Conservation (phyloP, 805 yeast species). For the Sugiyamaella floridensis region DNA sequence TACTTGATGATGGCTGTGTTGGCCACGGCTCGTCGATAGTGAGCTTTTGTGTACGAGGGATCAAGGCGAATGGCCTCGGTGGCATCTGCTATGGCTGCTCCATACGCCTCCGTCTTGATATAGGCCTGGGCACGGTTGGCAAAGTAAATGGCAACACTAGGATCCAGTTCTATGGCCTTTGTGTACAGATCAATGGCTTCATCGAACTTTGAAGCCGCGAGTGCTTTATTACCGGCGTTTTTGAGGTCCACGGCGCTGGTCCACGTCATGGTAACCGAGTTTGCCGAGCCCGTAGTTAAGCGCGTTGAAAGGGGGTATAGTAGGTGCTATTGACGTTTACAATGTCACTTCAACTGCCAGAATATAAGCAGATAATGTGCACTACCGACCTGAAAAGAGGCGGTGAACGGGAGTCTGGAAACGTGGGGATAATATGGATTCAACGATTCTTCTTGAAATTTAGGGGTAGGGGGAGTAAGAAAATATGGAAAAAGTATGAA, state of each 20-base stretch:
- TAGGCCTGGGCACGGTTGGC: constrained; percentile 88
- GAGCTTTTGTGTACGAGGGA: constrained; percentile 63
- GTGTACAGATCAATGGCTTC: constrained; percentile 64
- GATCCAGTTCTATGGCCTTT: constrained; percentile 59
- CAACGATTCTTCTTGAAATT: too few species aligned
- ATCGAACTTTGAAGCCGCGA: constrained; percentile 53
- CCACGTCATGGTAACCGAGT: background rate
- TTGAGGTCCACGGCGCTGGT: constrained; percentile 32
- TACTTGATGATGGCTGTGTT: constrained; percentile 68
- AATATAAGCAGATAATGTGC: too few species aligned
- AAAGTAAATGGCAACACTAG: constrained; percentile 56
- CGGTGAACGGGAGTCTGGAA: too few species aligned
- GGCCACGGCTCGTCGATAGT: constrained; percentile 83
- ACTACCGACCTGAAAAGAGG: too few species aligned
- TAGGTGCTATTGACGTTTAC: too few species aligned
- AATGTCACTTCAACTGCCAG: too few species aligned
- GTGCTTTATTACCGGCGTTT: constrained; percentile 59
- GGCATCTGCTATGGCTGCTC: constrained; percentile 76
- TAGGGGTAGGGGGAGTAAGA: too few species aligned
- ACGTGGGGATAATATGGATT: too few species aligned
- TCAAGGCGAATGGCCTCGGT: constrained; percentile 62
- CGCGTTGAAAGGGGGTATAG: too few species aligned
- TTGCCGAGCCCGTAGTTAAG: too few species aligned
- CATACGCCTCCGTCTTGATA: constrained; percentile 79
- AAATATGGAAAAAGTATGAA: too few species aligned